phyloP scores from a whole-genome alignment of 2,329 filamentous ascomycete species.

The Lizonia empirigonia region DNA sequence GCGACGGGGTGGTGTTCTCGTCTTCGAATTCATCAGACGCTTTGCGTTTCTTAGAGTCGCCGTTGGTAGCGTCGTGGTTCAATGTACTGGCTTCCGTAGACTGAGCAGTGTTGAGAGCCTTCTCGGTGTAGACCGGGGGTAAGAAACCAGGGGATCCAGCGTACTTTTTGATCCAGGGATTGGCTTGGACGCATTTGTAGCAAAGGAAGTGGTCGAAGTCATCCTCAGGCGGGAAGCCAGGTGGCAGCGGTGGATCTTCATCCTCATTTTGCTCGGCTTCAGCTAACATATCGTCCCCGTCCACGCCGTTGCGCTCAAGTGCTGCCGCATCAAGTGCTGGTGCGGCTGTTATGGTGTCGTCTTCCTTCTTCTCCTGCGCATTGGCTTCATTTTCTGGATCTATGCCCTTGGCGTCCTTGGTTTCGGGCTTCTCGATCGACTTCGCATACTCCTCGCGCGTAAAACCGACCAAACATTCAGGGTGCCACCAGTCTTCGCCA shows the following conservation, averaged over 20 bases:
- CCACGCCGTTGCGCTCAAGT: conserved; percentile 27
- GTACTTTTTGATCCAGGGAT: conserved; percentile 92
- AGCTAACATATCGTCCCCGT: conserved; percentile 44
- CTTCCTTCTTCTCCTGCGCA: conserved; percentile 1
- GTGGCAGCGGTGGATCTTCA: conserved; percentile 70
- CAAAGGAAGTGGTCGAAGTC: conserved; percentile 90
- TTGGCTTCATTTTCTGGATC: conserved; percentile 17
- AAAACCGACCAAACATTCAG: conserved; percentile 85
- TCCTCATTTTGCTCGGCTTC: conserved; percentile 62
- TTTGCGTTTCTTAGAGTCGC: conserved; percentile 53
- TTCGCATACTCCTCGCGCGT: conserved; percentile 73
- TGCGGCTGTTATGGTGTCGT: conserved; percentile 18
- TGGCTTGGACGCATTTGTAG: conserved; percentile 87
- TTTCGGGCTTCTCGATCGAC: conserved; percentile 33
- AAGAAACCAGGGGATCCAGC: conserved; percentile 81
- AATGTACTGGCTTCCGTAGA: conserved; percentile 4
- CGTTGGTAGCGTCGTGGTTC: conserved; percentile 27
- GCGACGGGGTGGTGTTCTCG: conserved; percentile 19
- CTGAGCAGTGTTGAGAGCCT: conserved; percentile 24
- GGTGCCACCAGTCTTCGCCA: conserved; percentile 98
- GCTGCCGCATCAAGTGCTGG: conserved; percentile 28
- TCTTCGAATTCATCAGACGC: conserved; percentile 50
- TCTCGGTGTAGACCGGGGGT: conserved; percentile 65
- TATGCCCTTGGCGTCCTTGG: conserved; percentile 14
- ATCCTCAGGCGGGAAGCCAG: conserved; percentile 87